phyloP scores from a whole-genome alignment of 2,329 filamentous ascomycete genomes.

The Colletotrichum tropicale region DNA sequence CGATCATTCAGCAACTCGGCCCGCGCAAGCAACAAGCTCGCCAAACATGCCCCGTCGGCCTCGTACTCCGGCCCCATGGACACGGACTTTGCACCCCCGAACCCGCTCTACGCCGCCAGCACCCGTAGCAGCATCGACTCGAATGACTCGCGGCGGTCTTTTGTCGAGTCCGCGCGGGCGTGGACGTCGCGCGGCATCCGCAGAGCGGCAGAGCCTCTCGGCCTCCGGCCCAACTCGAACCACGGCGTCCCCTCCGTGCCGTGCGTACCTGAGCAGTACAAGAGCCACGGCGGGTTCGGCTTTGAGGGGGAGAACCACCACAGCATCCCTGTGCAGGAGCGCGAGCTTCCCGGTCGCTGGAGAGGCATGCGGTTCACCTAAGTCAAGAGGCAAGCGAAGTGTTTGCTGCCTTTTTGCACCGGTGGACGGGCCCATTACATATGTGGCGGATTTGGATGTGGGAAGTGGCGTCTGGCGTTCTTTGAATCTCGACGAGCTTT shows the following conservation, averaged over 20 bases:
- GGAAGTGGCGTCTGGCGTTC: background rate
- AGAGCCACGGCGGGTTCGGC: constrained; percentile 11
- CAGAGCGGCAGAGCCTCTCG: constrained; percentile 29
- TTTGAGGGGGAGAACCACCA: constrained; percentile 7
- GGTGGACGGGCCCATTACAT: background rate
- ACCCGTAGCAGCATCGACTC: constrained; percentile 23
- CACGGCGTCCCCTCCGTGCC: constrained; percentile 51
- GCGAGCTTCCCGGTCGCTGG: constrained; percentile 10
- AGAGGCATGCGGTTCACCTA: constrained; percentile 13
- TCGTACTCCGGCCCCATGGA: background rate
- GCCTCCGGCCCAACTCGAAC: constrained; percentile 49
- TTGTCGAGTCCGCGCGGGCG: constrained; percentile 1
- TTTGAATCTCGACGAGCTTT: constrained; percentile 5
- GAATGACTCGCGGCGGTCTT: constrained; percentile 11
- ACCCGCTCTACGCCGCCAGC: background rate
- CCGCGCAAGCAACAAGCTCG: constrained; percentile 27
- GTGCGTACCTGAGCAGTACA: constrained; percentile 47
- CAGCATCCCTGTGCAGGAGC: constrained; percentile 2
- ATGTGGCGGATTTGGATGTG: background rate
- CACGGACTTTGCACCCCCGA: background rate
- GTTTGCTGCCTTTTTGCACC: background rate
- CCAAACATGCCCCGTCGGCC: constrained; percentile 26
- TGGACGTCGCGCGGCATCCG: constrained; percentile 9
- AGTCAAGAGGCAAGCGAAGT: background rate
- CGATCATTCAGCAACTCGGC: constrained; percentile 16